phyloP scores from a whole-genome alignment of 2,329 filamentous ascomycete species.

The Fusarium neocosmosporiellum region DNA sequence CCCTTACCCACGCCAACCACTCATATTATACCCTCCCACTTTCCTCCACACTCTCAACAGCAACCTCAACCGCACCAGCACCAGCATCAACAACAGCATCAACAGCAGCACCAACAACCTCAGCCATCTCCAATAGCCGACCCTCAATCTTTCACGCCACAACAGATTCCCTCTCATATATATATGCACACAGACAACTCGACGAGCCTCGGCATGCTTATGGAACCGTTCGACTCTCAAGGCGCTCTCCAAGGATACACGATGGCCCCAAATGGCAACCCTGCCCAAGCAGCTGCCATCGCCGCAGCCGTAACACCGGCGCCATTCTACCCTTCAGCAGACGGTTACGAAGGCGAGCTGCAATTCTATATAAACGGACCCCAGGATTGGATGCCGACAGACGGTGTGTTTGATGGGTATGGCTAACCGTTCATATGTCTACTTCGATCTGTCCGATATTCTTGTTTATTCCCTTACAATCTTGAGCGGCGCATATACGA shows the following conservation, averaged over 20 bases:
- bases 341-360: conserved; percentile 60
- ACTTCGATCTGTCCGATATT: not conserved
- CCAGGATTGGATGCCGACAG: conserved; percentile 35
- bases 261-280: conserved; percentile 16
- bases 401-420: conserved; percentile 38
- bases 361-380: conserved; percentile 57
- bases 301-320: conserved; percentile 8
- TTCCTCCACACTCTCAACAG: conserved; percentile 39
- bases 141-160: conserved; percentile 34
- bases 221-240: conserved; percentile 52
- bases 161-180: conserved; percentile 22
- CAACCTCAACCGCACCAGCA: conserved; percentile 17
- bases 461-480: not conserved
- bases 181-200: conserved; percentile 21
- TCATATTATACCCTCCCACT: conserved; percentile 22
- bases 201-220: conserved; percentile 51
- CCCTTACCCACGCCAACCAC: conserved; percentile 15
- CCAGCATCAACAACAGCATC: conserved; percentile 18
- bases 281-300: conserved; percentile 13
- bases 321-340: conserved; percentile 48
- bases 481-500: conserved; percentile 8
- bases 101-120: conserved; percentile 10
- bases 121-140: conserved; percentile 22
- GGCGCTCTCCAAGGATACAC: conserved; percentile 24
- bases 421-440: conserved; percentile 3